A percentile compares a stretch with the other conserved stretches of the same genome.
phyloP scores from a whole-genome alignment of 177 flowering plant species.

The Vitis hybrid region DNA sequence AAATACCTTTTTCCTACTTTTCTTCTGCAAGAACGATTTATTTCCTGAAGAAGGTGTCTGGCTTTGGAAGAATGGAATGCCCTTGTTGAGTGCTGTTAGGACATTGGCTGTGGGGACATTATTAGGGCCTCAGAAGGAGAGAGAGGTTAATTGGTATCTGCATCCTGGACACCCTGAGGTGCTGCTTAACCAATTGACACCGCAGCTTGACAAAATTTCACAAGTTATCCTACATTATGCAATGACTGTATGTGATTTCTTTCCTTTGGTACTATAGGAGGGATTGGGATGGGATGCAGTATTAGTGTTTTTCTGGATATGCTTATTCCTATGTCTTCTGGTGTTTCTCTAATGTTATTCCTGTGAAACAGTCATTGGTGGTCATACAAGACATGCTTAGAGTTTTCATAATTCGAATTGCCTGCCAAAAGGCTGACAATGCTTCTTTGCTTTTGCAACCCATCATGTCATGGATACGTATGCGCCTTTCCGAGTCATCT shows the following conservation, averaged over 20 bases:
- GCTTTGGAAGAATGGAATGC: constrained; percentile 91
- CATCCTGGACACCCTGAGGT: constrained; percentile 55
- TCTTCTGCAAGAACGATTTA: constrained; percentile 68
- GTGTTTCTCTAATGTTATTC: constrained; percentile 6
- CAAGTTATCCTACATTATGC: constrained; percentile 79
- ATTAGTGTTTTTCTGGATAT: background rate
- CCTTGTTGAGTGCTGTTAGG: constrained; percentile 68
- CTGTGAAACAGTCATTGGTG: constrained; percentile 58
- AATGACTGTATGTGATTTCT: constrained; percentile 62
- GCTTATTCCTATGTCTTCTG: background rate
- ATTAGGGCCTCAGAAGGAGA: constrained; percentile 76
- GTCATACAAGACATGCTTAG: constrained; percentile 94
- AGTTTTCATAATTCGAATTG: constrained; percentile 74
- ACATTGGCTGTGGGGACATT: constrained; percentile 69
- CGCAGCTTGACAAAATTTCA: constrained; percentile 72
- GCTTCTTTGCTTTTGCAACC: constrained; percentile 70
- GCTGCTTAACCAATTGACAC: constrained; percentile 64
- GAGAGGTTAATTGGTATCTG: constrained; percentile 76
- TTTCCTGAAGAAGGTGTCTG: constrained; percentile 87
- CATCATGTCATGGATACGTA: constrained; percentile 55
- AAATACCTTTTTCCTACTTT: constrained; percentile 9
- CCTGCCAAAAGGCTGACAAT: constrained; percentile 55
- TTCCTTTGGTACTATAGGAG: background rate
- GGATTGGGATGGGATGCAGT: background rate
- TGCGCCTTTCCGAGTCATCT: constrained; percentile 39